phyloP scores from a whole-genome alignment of 345 rosid genomes.

The Salix koriyanagi region DNA sequence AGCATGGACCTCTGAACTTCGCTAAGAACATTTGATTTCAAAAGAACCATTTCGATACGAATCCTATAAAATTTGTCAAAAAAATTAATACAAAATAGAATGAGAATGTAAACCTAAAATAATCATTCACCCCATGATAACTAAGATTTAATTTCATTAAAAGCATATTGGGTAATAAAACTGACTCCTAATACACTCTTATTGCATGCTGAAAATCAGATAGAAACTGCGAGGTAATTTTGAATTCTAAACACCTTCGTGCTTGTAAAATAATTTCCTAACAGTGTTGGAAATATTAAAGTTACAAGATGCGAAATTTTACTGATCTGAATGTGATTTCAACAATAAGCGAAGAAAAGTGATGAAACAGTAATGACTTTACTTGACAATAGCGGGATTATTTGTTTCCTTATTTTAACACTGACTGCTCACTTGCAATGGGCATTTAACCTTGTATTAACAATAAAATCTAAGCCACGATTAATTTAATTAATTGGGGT shows the following conservation, averaged over 20 bases:
- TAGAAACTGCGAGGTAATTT: neutral
- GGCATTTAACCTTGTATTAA: neutral
- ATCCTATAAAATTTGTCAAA: constrained; percentile 46
- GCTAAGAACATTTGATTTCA: constrained; percentile 82
- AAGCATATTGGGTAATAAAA: neutral
- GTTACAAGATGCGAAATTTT: neutral
- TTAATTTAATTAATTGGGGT: neutral
- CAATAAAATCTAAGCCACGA: neutral
- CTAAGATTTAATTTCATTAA: neutral
- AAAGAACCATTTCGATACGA: constrained; percentile 70
- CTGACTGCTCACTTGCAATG: neutral
- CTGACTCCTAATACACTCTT: neutral
- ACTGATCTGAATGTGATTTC: neutral
- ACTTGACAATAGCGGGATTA: neutral
- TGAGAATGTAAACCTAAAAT: neutral
- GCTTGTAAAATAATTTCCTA: neutral
- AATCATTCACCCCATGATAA: neutral
- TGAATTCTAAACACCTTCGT: neutral
- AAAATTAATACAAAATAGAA: neutral
- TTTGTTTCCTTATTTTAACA: neutral
- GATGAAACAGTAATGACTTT: neutral
- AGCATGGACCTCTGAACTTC: constrained; percentile 79
- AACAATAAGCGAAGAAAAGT: neutral
- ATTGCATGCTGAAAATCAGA: neutral
- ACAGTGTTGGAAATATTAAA: neutral